Base-by-base conservation (phyloP, 805 yeast species). In the Saturnispora sekii region DNA sequence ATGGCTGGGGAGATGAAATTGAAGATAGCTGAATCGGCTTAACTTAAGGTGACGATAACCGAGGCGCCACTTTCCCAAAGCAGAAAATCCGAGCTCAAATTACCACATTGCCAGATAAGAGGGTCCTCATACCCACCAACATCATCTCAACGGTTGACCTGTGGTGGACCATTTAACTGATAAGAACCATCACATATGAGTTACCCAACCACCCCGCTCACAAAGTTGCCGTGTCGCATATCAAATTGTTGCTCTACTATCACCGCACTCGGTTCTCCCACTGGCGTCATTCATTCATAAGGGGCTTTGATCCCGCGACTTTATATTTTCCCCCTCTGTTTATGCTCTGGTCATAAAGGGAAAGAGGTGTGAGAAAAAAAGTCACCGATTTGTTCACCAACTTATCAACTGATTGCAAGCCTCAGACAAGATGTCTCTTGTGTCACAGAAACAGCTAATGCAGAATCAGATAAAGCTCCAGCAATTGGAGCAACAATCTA, bases 401-500 rank as follows among this genome's bases (percentile, higher is more conserved):
- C 32, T 18, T 15, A 18, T 17, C 18, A 35, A 21, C 30, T 10
- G 11, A 37, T 12, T 11, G 10, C 21, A 30, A 16, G 12, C 26
- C 26, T 21, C 26, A 21, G 26, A 21, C 26, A 3, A 9, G 12
- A 43, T 43, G 45, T 43, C 45, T 5, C 53, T 62, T 40, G 65
- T 62, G 7, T 68, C 76, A 18, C 67, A 63, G 48, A 69, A 67
- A 44, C 77, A 72, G 46, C 66, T 69, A 43, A 63, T 66, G 33
- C 72, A 68, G 46, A 72, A 71, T 50, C 63, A 69, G 47, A 66
- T 69, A 18, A 77, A 73, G 45, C 56, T 72, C 40, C 72, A 70
- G 43, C 69, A 63, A 45, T 56, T 72, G 44, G 73, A 70, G 52
- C 64, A 60, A 44, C 71, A 67, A 51, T 60, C 66, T 39, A 71